Evolutionary conservation across 1,284 basidiomycete species (phyloP).

Genomic region (Ustilago shanxiensis): DNA sequence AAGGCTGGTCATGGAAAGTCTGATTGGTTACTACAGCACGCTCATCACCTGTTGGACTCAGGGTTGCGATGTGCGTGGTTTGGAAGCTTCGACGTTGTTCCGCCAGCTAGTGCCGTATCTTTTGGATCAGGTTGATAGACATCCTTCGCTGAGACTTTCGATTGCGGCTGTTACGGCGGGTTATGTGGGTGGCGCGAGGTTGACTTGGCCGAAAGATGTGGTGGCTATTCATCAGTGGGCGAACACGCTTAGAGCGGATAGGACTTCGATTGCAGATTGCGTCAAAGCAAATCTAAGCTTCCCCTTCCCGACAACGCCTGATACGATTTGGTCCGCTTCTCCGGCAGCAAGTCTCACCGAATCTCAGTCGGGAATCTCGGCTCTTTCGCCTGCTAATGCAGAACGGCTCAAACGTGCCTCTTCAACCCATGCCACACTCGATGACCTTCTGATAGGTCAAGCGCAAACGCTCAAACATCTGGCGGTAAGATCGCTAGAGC

Average conservation of each 20-base stretch:
- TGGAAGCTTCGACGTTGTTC: slow-evolving; percentile 37
- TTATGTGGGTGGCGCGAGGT: slow-evolving; percentile 38
- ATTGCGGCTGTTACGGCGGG: slow-evolving; percentile 46
- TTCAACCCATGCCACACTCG: slow-evolving; percentile 33
- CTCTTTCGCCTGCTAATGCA: slow-evolving; percentile 34
- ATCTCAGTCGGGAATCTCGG: slow-evolving; percentile 1
- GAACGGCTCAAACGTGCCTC: slow-evolving; percentile 30
- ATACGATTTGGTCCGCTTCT: slow-evolving; percentile 38
- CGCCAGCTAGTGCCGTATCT: slow-evolving; percentile 39
- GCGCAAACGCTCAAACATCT: slow-evolving; percentile 47
- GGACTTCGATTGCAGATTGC: slow-evolving; percentile 38
- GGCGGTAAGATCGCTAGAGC: slow-evolving; percentile 30
- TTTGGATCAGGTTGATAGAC: slow-evolving; percentile 29
- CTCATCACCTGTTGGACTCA: slow-evolving; percentile 49
- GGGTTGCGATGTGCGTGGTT: slow-evolving; percentile 42
- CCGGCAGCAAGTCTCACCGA: slow-evolving; percentile 24
- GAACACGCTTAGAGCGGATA: slow-evolving; percentile 34
- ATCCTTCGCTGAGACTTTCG: slow-evolving; percentile 34
- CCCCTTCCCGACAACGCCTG: slow-evolving; percentile 24
- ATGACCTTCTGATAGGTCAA: slow-evolving; percentile 42
- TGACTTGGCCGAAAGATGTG: slow-evolving; percentile 46
- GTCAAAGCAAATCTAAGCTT: slow-evolving; percentile 39
- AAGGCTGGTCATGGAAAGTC: slow-evolving; percentile 36
- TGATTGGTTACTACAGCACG: slow-evolving; percentile 48
- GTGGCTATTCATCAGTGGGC: slow-evolving; percentile 49